These are phyloP conservation scores for Ganoderma multipileum DNA, from an alignment of 1,284 basidiomycete genomes.

Conservation along the genomic window DNA sequence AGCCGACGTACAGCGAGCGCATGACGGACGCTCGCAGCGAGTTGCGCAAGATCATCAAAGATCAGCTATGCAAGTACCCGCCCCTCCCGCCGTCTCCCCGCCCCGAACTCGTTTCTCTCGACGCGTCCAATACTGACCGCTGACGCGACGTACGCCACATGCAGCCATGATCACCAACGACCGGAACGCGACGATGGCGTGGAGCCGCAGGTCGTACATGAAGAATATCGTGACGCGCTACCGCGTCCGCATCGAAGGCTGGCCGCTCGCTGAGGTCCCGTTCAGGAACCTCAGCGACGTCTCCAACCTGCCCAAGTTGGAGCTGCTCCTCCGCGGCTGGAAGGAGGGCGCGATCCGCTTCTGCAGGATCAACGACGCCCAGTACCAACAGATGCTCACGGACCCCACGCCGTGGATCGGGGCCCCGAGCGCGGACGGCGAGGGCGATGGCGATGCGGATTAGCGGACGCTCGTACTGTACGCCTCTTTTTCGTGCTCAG, in stretches of 20 bases:
- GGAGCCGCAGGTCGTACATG: slow-evolving; percentile 39
- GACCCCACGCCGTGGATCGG: slow-evolving; percentile 31
- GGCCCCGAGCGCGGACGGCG: slow-evolving; percentile 8
- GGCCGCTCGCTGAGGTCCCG: slow-evolving; percentile 40
- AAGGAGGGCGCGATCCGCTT: slow-evolving; percentile 38
- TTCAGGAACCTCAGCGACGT: slow-evolving; percentile 44
- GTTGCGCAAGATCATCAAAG: slow-evolving; percentile 40
- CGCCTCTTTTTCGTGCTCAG: background rate
- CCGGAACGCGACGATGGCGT: slow-evolving; percentile 39
- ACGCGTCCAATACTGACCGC: background rate
- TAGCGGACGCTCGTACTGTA: slow-evolving; percentile 2
- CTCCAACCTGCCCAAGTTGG: slow-evolving; percentile 41
- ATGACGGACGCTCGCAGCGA: slow-evolving; percentile 42
- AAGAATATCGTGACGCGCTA: slow-evolving; percentile 41
- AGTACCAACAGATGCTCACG: slow-evolving; percentile 22
- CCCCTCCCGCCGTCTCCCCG: background rate
- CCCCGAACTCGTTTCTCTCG: background rate
- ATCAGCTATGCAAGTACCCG: slow-evolving; percentile 36
- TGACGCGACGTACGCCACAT: slow-evolving; percentile 3
- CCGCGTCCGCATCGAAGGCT: slow-evolving; percentile 40
- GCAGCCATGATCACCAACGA: slow-evolving; percentile 40
- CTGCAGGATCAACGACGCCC: slow-evolving; percentile 31
- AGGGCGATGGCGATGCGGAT: slow-evolving; percentile 15
- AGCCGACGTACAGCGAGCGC: slow-evolving; percentile 40
- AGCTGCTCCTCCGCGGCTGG: slow-evolving; percentile 40